A percentile compares a stretch with the other conserved stretches of the same genome.
These are phyloP conservation scores for Xylaria venustula DNA, from an alignment of 495 filamentous ascomycete species.

Conservation along the genomic window DNA sequence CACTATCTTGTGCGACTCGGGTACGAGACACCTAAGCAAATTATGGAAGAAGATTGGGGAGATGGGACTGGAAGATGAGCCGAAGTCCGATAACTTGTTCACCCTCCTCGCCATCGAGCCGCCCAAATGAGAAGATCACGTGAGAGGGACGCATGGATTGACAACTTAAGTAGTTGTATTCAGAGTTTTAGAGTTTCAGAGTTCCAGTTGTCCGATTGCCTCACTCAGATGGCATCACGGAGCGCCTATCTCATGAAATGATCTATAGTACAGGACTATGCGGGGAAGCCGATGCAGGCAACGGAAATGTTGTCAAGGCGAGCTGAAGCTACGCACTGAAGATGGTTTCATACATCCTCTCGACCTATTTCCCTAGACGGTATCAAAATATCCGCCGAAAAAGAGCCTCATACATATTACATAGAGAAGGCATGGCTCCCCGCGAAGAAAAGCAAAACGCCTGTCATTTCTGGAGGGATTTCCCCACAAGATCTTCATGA, in stretches of 20 bases:
- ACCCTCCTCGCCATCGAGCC: conserved; percentile 33
- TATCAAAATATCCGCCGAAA: not conserved
- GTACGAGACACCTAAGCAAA: conserved; percentile 85
- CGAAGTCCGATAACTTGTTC: conserved; percentile 34
- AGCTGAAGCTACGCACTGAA: not conserved
- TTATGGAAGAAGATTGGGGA: conserved; percentile 86
- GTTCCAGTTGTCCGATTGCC: not conserved
- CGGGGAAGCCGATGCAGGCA: not conserved
- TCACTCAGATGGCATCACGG: not conserved
- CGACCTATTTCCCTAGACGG: not conserved
- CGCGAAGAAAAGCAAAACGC: conserved; percentile 15
- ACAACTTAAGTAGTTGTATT: conserved; percentile 5
- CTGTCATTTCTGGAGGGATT: not conserved
- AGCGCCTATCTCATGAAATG: not conserved
- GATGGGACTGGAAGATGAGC: conserved; percentile 57
- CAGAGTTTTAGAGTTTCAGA: too few species aligned
- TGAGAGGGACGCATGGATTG: not conserved
- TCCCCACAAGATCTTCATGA: conserved; percentile 8
- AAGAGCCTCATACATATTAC: not conserved
- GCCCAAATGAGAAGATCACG: conserved; percentile 7
- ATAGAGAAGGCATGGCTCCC: not conserved
- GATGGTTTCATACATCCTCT: conserved; percentile 7
- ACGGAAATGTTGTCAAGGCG: not conserved
- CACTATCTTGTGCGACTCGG: conserved; percentile 89
- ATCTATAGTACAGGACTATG: conserved; percentile 1